These are phyloP conservation scores for Candida railenensis DNA, from an alignment of 805 yeast genomes.

Conservation along the genomic window DNA sequence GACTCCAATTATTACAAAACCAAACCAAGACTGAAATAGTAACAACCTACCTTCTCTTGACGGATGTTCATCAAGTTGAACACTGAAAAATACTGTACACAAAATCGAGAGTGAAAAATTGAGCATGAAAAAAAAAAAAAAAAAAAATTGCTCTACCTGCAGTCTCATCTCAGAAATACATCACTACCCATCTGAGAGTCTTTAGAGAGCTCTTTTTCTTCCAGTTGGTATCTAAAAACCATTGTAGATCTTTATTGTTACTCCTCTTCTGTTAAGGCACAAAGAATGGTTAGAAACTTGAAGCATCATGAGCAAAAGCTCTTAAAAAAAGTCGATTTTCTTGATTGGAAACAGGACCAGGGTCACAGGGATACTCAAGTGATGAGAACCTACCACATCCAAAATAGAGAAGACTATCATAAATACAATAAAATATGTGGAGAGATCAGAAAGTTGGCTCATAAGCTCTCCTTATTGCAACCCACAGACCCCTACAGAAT, in stretches of 20 bases:
- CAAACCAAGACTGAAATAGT: too few relatives aligned
- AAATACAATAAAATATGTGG: constrained; percentile 94
- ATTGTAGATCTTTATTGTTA: too few relatives aligned
- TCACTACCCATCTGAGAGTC: background rate
- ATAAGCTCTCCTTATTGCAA: constrained; percentile 78
- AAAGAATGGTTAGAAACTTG: constrained; percentile 78
- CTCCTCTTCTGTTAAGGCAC: too few relatives aligned
- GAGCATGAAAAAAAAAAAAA: too few relatives aligned
- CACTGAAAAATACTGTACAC: too few relatives aligned
- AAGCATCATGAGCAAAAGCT: constrained; percentile 95
- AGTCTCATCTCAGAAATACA: background rate
- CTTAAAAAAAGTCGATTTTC: constrained; percentile 91
- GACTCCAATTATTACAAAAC: too few relatives aligned
- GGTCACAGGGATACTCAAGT: constrained; percentile 96
- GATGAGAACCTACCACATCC: constrained; percentile 91
- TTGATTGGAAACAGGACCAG: constrained; percentile 95
- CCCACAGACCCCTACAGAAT: constrained; percentile 85
- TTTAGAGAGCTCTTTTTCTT: background rate
- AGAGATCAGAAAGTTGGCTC: constrained; percentile 81
- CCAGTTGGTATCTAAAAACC: too few relatives aligned
- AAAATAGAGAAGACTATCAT: constrained; percentile 93
- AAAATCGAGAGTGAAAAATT: too few relatives aligned
- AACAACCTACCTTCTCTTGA: too few relatives aligned
- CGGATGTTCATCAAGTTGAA: too few relatives aligned
- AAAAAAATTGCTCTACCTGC: background rate